Evolutionary conservation across 1,139 yeast species (phyloP).

Genomic region (Schwanniomyces etchellsii): DNA sequence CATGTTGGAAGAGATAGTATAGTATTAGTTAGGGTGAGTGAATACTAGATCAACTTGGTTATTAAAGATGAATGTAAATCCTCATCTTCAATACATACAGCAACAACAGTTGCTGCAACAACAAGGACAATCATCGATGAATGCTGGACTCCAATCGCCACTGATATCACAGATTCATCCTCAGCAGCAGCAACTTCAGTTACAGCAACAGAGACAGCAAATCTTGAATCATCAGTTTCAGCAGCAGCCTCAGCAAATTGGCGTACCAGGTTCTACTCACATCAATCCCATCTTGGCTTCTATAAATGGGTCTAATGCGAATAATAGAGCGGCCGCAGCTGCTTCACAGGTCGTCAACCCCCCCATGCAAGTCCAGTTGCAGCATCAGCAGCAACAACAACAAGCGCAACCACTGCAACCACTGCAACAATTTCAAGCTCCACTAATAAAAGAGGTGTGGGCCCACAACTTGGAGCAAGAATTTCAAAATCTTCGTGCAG

Average conservation of each 20-base stretch:
- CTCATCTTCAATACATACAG: conserved; percentile 42
- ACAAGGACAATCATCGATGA: conserved; percentile 15
- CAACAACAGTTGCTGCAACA: conserved; percentile 27
- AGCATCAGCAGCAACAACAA: conserved; percentile 13
- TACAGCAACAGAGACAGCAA: conserved; percentile 33
- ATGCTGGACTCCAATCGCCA: conserved; percentile 27
- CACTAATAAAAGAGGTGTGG: conserved; percentile 74
- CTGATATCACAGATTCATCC: conserved; percentile 35
- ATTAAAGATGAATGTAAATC: conserved; percentile 35
- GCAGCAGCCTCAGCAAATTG: conserved; percentile 20
- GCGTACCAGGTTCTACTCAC: conserved; percentile 13
- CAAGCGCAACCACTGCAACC: conserved; percentile 14
- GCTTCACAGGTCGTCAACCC: conserved; percentile 19
- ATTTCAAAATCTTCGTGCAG: conserved; percentile 65
- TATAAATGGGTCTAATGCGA: conserved; percentile 24
- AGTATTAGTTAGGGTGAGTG: no score
- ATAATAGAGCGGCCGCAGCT: conserved; percentile 8
- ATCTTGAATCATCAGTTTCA: conserved; percentile 30
- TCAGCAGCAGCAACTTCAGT: conserved; percentile 21
- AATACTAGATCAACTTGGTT: no score
- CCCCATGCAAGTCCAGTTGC: conserved; percentile 16
- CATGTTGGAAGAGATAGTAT: no score
- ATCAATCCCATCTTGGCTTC: conserved; percentile 35
- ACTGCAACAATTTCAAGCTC: conserved; percentile 20
- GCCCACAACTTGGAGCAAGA: conserved; percentile 76